Base-by-base conservation (phyloP, 768 basidiomycete genomes). In the Mycena amicta region DNA sequence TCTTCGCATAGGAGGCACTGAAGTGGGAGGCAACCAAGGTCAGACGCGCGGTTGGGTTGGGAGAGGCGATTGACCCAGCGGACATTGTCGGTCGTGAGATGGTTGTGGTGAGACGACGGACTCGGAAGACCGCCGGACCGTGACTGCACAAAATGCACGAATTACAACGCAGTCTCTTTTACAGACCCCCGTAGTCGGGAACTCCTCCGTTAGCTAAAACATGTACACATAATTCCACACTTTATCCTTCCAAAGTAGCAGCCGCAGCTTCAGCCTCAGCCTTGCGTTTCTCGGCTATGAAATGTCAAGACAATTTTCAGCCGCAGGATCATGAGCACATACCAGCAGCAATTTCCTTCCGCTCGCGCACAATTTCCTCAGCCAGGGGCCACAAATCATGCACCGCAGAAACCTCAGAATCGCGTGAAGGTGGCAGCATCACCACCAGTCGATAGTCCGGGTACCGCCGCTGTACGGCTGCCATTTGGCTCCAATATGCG, bases 331-430 rank as follows among this genome's bases (percentile, higher is more conserved):
- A 6, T 22, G 16, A n/a, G 5, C 23, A 50, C 61, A 18, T n/a
- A 59, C 61, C 57, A 15, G 41, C 50, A 20, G 50, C 53, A 1
- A 39, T 28, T 11, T 18, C 43, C 28, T 25, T 49, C 1, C 61
- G 57, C 37, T 56, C 61, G 12, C 55, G 57, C 27, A 63, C 55
- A 23, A 59, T 30, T 8, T 51, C 30, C 57, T 63, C 61, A 0
- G 61, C 57, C n/a, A 59, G 31, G 11, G 50, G 50, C 61, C 61
- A 63, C 13, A 51, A 27, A 30, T 59, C 61, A 43, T 63, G 61
- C 22, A 55, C 61, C n/a, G 31, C 31, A 39, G 56, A 30, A n/a
- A 52, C 52, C 61, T 53, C 50, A 18, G 12, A 30, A 23, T 37
- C 30, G 5, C 52, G 39, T 5, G 49, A 41, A 3, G 61, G 57